These are phyloP conservation scores for Picochlorum sp. DNA, from an alignment of 139 green algal species.

Conservation along the genomic window DNA sequence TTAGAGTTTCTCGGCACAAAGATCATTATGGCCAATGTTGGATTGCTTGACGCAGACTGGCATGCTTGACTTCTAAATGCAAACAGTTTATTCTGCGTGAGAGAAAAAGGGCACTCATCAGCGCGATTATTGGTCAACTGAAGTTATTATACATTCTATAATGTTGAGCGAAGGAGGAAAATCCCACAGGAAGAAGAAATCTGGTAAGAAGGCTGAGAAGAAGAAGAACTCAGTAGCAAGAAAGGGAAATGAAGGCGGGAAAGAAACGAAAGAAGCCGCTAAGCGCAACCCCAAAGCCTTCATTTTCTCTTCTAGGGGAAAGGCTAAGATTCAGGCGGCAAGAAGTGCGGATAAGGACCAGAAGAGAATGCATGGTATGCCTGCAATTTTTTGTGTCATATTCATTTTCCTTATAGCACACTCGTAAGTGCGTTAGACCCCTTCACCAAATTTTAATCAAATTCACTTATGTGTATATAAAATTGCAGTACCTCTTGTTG, in stretches of 20 bases:
- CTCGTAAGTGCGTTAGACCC: no score
- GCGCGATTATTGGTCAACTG: no score
- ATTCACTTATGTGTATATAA: no score
- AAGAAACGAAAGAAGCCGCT: slow-evolving; percentile 8
- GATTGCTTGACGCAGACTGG: no score
- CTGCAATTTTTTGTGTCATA: slow-evolving; percentile 2
- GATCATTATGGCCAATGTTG: no score
- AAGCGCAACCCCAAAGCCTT: slow-evolving; percentile 69
- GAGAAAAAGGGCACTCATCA: no score
- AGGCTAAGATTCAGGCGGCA: slow-evolving; percentile 50
- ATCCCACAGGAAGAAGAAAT: slow-evolving; percentile 56
- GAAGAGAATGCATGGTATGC: slow-evolving; percentile 76
- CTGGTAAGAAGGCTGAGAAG: slow-evolving; percentile 59
- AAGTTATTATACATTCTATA: no score
- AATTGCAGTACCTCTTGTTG: slow-evolving; percentile 57
- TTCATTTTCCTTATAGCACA: neutral
- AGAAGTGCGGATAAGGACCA: slow-evolving; percentile 84
- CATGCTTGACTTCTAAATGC: no score
- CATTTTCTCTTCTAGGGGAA: slow-evolving; percentile 41
- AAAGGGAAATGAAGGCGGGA: slow-evolving; percentile 33
- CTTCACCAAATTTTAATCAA: neutral
- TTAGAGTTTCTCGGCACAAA: no score
- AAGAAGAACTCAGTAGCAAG: slow-evolving; percentile 40
- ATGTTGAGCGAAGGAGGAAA: slow-evolving; percentile 20
- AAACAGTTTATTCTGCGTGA: no score